Evolutionary conservation across 225 moss, liverwort and hornwort species (phyloP).

Genomic region (Climacium dendroides): DNA sequence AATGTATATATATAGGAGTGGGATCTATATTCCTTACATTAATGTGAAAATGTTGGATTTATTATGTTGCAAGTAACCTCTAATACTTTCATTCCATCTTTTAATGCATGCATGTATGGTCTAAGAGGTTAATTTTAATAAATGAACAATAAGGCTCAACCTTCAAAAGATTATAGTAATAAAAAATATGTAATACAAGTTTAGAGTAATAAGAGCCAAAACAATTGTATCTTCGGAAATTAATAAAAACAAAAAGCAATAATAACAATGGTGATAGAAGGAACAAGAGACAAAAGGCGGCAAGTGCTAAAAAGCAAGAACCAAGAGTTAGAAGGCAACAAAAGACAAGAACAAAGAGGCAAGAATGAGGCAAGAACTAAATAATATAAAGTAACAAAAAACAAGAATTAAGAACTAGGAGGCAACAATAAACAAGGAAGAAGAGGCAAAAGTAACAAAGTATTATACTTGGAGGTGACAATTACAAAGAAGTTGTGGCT

Average conservation of each 20-base stretch:
- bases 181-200: neutral
- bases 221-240: accelerated
- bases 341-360: too few species aligned
- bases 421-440: accelerated
- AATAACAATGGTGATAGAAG: neutral
- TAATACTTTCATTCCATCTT: accelerated
- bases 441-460: neutral
- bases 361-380: too few species aligned
- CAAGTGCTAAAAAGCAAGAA: neutral
- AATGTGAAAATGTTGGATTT: neutral
- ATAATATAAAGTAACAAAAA: too few species aligned
- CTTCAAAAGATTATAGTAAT: neutral
- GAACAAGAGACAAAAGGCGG: neutral
- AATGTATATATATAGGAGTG: neutral
- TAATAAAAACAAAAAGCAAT: neutral
- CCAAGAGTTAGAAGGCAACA: too few species aligned
- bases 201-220: neutral
- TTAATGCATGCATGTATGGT: accelerated
- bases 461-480: neutral
- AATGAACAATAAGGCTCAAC: too few species aligned
- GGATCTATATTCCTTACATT: neutral
- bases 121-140: accelerated
- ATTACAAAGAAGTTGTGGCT: accelerated
- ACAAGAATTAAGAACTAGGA: neutral
- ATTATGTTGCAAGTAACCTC: neutral